Evolutionary conservation across 2,329 filamentous ascomycete species (phyloP), one percentile per base, ranked within the genome.

Genomic region (Aureobasidium lini): DNA sequence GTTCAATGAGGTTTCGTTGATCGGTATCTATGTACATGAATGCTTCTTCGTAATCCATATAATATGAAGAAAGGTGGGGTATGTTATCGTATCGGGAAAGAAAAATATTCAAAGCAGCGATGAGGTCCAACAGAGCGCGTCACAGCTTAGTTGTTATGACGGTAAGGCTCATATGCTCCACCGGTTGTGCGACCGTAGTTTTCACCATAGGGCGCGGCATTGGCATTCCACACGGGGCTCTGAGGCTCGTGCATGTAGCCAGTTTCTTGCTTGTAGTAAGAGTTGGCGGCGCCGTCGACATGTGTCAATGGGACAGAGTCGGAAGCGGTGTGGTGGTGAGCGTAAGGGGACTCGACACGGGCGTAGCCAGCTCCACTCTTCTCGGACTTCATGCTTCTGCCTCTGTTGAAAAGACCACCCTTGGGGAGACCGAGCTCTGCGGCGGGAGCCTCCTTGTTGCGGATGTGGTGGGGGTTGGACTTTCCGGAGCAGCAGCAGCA

Each of bases 401-500:
- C 47, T 28, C 57, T 32, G 28, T 36, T 31, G 47, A 66, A 67
- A 32, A 44, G 18, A 6, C 68, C 67, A 60, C 32, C 42, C 1
- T 67, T 69, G 13, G 40, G 15, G 9, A 73, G 66, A n/a, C 69
- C 68, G 54, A 68, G 68, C 43, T 70, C 69, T 62, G 36, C 15
- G 15, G 42, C 50, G n/a, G 61, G 59, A 2, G 53, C 37, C 36
- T 65, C 62, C 46, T 70, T 66, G 63, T 77, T 75, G 57, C 70
- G 70, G 62, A 71, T 65, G 64, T 75, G 75, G 68, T 76, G 71
- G 57, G 77, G 77, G 31, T 77, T 75, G 58, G 75, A 79, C 66
- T 81, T 79, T 48, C 90, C 89, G 66, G 82, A 85, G 80, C 92
- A 96, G 84, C 92, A 97, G 86, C 93, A 97, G 68, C 88, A 83